Base-by-base conservation (phyloP, 805 yeast species). In the Starmerella riodocensis region DNA sequence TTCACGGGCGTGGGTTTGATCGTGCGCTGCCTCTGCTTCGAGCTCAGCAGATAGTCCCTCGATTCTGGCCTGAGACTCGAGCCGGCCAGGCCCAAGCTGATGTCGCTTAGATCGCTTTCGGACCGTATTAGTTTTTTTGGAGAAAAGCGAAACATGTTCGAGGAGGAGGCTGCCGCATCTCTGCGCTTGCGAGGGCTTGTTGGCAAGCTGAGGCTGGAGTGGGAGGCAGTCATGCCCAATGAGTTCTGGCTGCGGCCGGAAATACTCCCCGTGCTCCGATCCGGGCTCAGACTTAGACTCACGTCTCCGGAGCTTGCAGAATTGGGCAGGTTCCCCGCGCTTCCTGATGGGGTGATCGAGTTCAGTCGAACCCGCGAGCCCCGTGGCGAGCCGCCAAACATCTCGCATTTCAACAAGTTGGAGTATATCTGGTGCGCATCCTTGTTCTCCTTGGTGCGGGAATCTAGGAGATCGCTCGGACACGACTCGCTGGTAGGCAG, bases 1-100 rank as follows among this genome's bases (percentile, higher is more conserved):
- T 94, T 69, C 54, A 79, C 85, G 0, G 98, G 97, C 1, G 85
- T 82, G 53, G 80, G 82, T 3, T 91, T 68, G 17, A 91, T 81
- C 23, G 72, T 70, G 32, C 98, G 63, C 1, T 79, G 73, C 53
- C 74, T 78, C 59, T 78, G 83, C 41, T 79, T 77, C 0, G 96
- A 96, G 2, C 88, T 77, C 36, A 86, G 61, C 32, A 91, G 64
- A 20, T 86, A 60, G 50, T 73, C 70, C 51, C 86, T 94, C 2
- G 88, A 74, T 49, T 86, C 97, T 42, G 79, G 80, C 37, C 97
- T 69, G 26, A 88, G 37, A n/a, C 42, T 47, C 32, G 37, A 26
- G n/a, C 46, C 94, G 7, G 43, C 39, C 4, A 44, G 40, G 17
- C 47, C 48, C 23, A 30, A 13, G 25, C 44, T 42, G 20, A 42